Base-by-base conservation (phyloP, 2,329 filamentous ascomycete genomes). In the Aspergillus sp. region DNA sequence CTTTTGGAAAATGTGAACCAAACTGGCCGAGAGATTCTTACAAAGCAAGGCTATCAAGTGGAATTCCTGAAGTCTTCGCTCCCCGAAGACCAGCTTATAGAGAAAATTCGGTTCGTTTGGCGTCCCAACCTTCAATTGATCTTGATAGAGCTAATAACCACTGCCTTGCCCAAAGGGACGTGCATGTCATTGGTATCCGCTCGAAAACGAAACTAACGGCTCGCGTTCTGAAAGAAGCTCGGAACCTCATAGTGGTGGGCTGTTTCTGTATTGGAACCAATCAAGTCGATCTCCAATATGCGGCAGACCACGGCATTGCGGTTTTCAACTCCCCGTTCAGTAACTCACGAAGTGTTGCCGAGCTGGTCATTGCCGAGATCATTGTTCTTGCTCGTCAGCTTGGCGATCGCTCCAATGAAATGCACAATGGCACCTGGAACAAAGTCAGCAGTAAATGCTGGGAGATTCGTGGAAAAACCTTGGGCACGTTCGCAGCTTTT, bases 281-380 rank as follows among this genome's bases (percentile, higher is more conserved):
- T 63, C 77, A 78, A 65, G 76, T 79, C 31, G 76, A 79, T 60
- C 72, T 79, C 26, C 75, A 79, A 63, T 79, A 76, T 68, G 76
- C 76, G 5, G 76, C 76, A n/a, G 72, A 76, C 18, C 73, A 79
- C 61, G 77, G 95, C 66, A 96, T 98, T 74, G 92, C 93, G 39
- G 95, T 99, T 65, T 99, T 99, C 87, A 99, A 99, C 81, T 98
- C 95, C 50, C 95, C 95, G 1, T 99, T 99, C 79, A 93, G 91
- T 80, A 99, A 99, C 80, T 98, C 94, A 9, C 90, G 95, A 75
- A 96, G 91, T 74, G 95, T 99, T 54, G 95, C 95, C 58, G 95
- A 99, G 81, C 83, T 98, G 58, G 92, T 98, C 69, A 97, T 99
- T 74, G 90, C 84, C 56, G 94, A 97, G 78, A 93, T 99, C 72